Evolutionary conservation across 768 basidiomycete species (phyloP), one percentile per base, ranked within the genome.

Genomic region (Pholiota conissans): DNA sequence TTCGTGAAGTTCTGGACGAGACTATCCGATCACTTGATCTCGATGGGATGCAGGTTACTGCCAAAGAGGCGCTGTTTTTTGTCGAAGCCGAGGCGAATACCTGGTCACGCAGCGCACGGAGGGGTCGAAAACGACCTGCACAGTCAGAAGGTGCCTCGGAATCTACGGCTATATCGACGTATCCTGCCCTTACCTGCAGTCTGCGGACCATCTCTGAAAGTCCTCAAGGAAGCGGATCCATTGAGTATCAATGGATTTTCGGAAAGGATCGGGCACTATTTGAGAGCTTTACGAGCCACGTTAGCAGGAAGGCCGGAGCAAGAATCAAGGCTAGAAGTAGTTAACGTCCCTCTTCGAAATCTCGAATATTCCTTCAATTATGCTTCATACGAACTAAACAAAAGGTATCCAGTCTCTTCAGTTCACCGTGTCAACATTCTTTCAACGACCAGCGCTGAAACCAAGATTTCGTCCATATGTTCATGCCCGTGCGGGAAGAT

Each of bases 201-300:
- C 68, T 60, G 59, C 57, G 55, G 5, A 45, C 60, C 4, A 11
- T 37, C 32, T 22, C 32, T 6, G 24, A 27, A 32, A 14, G 26
- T 13, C 14, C 18, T 16, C 18, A 26, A 3, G 14, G 32, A 34
- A 29, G 13, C 16, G 11, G n/a, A 9, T 20, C 45, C 11, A 29
- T 20, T 28, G 56, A 80, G 52, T 84, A 83, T 59, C 76, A 81
- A 30, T 92, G 91, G 91, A 65, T 85, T 20, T 74, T 73, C 49
- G 91, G 91, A 0, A 66, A 57, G 26, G 84, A 91, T 27, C 67
- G 86, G 40, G 61, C 60, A 0, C 47, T 88, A 51, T 87, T 88
- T 46, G 88, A 90, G 64, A 83, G 86, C 37, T 87, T 93, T 60
- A 78, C 77, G 20, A 82, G 82, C 58, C 89, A 91, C 75, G 71